These are phyloP conservation scores for Heliocybe sulcata DNA, from an alignment of 1,284 basidiomycete species.

Conservation along the genomic window DNA sequence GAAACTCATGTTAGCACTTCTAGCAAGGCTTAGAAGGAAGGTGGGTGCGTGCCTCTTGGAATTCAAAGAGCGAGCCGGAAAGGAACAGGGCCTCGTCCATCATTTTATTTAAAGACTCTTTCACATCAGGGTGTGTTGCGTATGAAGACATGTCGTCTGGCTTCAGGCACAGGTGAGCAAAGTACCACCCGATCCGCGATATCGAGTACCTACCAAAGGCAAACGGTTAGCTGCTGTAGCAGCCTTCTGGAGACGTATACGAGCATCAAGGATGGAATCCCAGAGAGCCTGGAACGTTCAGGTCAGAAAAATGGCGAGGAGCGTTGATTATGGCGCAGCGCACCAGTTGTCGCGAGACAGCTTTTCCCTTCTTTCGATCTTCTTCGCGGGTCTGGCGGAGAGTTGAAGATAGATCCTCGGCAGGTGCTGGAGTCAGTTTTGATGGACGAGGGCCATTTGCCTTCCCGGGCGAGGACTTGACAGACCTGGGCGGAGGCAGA, in stretches of 20 bases:
- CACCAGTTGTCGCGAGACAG: constrained; percentile 79
- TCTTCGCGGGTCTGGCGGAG: constrained; percentile 55
- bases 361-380: constrained; percentile 72
- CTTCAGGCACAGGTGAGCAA: constrained; percentile 17
- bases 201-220: constrained; percentile 34
- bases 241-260: constrained; percentile 86
- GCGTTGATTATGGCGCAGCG: constrained; percentile 20
- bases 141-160: constrained; percentile 22
- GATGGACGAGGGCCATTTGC: constrained; percentile 5
- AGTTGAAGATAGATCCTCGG: constrained; percentile 43
- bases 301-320: background rate
- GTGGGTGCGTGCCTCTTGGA: constrained; percentile 49
- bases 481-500: constrained; percentile 6
- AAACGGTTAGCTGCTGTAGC: constrained; percentile 57
- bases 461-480: constrained; percentile 4
- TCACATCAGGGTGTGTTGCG: constrained; percentile 12
- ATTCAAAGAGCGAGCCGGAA: constrained; percentile 57
- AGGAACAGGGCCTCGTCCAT: constrained; percentile 52
- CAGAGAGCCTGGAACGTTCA: constrained; percentile 55
- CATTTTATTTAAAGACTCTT: constrained; percentile 32
- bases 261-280: constrained; percentile 79
- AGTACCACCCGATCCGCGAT: background rate
- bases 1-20: background rate
- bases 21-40: background rate
- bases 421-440: constrained; percentile 15